Conservation (phyloP, 257 asterid genomes). For the Striga asiatica region DNA sequence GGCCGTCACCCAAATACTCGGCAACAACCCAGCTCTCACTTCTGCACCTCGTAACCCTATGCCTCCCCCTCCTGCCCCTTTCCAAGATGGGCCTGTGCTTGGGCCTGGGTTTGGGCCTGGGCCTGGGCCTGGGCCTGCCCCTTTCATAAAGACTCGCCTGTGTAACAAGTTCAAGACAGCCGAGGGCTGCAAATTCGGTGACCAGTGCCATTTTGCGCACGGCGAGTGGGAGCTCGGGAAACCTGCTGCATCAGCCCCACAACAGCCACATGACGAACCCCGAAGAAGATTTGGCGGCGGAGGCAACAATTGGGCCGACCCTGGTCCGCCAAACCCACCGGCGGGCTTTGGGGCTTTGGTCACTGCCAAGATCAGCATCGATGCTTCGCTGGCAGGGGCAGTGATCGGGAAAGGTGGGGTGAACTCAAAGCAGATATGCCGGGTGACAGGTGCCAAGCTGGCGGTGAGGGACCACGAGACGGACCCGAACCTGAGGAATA, state of each 20-base stretch:
- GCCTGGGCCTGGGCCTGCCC: too few species aligned
- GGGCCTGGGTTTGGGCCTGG: too few species aligned
- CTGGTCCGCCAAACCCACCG: conserved; percentile 40
- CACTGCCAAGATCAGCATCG: conserved; percentile 76
- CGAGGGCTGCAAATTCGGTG: conserved; percentile 90
- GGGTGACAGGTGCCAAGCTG: conserved; percentile 72
- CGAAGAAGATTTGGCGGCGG: conserved; percentile 14
- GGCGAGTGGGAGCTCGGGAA: conserved; percentile 90
- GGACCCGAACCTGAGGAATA: conserved; percentile 60
- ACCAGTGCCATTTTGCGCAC: conserved; percentile 83
- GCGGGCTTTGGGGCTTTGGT: conserved; percentile 66
- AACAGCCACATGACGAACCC: conserved; percentile 57
- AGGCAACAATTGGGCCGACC: conserved; percentile 36
- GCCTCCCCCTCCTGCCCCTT: conserved; percentile 20
- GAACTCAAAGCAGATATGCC: conserved; percentile 80
- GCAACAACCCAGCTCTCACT: conserved; percentile 46
- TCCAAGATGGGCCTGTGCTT: conserved; percentile 53
- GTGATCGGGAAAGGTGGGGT: conserved; percentile 92
- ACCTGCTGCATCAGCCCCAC: conserved; percentile 31
- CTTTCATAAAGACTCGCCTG: conserved; percentile 50
- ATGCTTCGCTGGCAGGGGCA: conserved; percentile 73
- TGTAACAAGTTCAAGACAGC: conserved; percentile 71
- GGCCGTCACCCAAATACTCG: conserved; percentile 76
- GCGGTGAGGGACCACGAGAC: conserved; percentile 68
- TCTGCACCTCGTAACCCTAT: conserved; percentile 33